Percentiles rank a stretch among this genome's conserved stretches.
Conservation (phyloP, 2,329 filamentous ascomycete species). For the Aspergillus brasiliensis region DNA sequence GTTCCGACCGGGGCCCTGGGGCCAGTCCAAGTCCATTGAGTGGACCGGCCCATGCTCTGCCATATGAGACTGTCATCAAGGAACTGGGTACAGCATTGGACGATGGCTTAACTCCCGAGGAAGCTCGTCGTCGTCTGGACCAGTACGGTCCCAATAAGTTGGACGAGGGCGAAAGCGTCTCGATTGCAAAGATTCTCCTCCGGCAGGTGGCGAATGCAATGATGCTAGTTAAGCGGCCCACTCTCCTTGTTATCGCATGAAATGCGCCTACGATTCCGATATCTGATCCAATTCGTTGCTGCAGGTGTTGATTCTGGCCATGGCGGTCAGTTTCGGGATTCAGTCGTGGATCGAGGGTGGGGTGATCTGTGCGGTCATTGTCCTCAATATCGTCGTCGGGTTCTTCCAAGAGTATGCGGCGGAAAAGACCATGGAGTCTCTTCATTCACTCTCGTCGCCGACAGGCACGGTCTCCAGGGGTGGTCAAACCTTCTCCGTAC, state of each 20-base stretch:
- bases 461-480: slow-evolving; percentile 61
- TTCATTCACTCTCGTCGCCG: slow-evolving; percentile 59
- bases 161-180: slow-evolving; percentile 65
- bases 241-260: too few species aligned
- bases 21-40: too few species aligned
- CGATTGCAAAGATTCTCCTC: slow-evolving; percentile 69
- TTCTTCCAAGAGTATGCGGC: slow-evolving; percentile 64
- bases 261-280: not conserved
- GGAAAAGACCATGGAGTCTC: slow-evolving; percentile 63
- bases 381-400: slow-evolving; percentile 60
- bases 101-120: too few species aligned
- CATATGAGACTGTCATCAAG: too few species aligned
- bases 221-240: slow-evolving; percentile 57
- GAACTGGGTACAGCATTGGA: too few species aligned
- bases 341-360: slow-evolving; percentile 62
- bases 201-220: slow-evolving; percentile 70
- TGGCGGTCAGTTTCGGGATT: slow-evolving; percentile 64
- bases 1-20: too few species aligned
- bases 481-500: slow-evolving; percentile 57
- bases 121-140: too few species aligned
- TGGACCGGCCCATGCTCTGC: too few species aligned
- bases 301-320: slow-evolving; percentile 75
- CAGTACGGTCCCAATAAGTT: slow-evolving; percentile 61
- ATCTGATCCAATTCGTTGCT: not conserved
- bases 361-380: slow-evolving; percentile 61